Conservation (phyloP, 2,329 filamentous ascomycete species). For the Tympanopsis confertula region DNA sequence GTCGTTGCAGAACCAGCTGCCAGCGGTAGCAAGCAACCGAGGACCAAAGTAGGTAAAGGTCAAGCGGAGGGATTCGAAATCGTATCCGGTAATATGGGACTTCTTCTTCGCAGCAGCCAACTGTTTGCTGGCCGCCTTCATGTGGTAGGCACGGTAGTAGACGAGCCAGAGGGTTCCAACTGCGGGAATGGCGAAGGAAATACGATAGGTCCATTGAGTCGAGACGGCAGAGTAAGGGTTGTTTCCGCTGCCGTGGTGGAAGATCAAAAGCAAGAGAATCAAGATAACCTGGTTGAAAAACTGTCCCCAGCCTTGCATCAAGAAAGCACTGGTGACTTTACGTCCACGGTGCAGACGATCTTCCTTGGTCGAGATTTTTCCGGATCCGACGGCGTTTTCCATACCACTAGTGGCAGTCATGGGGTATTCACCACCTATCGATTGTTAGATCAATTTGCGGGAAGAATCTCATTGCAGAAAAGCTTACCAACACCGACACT, state of each 20-base stretch:
- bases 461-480: too few relatives aligned
- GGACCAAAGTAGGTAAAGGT: constrained; percentile 77
- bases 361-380: constrained; percentile 78
- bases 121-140: constrained; percentile 78
- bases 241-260: constrained; percentile 67
- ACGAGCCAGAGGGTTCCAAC: constrained; percentile 86
- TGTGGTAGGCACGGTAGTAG: constrained; percentile 92
- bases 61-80: constrained; percentile 67
- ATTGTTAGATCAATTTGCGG: too few relatives aligned
- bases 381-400: constrained; percentile 77
- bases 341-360: constrained; percentile 91
- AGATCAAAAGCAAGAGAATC: constrained; percentile 75
- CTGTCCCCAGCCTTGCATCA: constrained; percentile 98
- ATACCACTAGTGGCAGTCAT: constrained; percentile 94
- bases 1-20: constrained; percentile 90
- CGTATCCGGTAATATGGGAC: constrained; percentile 80
- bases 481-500: not conserved
- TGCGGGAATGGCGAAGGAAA: constrained; percentile 85
- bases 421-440: constrained; percentile 77
- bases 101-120: constrained; percentile 76
- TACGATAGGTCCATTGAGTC: constrained; percentile 80
- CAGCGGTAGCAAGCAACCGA: constrained; percentile 75
- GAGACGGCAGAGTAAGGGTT: constrained; percentile 68
- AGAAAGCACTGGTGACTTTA: constrained; percentile 87
- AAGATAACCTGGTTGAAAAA: constrained; percentile 86